A percentile compares a stretch with the other conserved stretches of the same genome.
These are phyloP conservation scores for Alectoria sarmentosa DNA, from an alignment of 495 filamentous ascomycete genomes.

Conservation along the genomic window DNA sequence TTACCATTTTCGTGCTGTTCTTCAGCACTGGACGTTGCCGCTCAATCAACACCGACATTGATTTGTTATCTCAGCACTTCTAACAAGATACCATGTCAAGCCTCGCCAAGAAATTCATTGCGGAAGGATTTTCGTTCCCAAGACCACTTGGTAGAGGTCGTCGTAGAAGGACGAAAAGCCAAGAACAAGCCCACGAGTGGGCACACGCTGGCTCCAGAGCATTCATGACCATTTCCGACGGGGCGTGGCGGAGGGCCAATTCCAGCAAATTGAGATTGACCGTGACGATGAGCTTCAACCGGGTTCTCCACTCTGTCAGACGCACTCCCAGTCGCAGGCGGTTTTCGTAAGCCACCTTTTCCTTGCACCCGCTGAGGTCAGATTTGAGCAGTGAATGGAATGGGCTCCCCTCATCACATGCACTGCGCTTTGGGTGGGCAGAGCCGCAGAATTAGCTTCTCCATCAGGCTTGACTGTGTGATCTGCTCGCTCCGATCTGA, in stretches of 20 bases:
- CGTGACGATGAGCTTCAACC: not conserved
- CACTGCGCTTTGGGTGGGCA: not conserved
- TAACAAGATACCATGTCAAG: not conserved
- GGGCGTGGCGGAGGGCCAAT: not conserved
- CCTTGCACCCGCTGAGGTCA: too few species aligned
- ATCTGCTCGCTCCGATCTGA: not conserved
- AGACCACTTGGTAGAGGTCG: not conserved
- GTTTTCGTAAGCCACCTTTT: not conserved
- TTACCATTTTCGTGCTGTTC: not conserved
- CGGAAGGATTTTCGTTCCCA: not conserved
- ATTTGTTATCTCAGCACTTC: not conserved
- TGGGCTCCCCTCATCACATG: not conserved
- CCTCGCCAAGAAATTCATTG: not conserved
- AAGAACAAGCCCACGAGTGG: not conserved
- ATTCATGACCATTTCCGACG: not conserved
- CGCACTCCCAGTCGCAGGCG: not conserved
- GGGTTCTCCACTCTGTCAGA: not conserved
- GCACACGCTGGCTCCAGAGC: not conserved
- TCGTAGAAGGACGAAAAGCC: not conserved
- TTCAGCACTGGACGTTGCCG: not conserved
- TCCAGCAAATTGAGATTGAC: not conserved
- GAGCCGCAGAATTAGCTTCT: not conserved
- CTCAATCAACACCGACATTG: not conserved
- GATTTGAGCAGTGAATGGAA: not conserved
- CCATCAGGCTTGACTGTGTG: not conserved